These are phyloP conservation scores for Mucor piriformis DNA, from an alignment of 371 early-diverging fungal genomes.

Conservation along the genomic window DNA sequence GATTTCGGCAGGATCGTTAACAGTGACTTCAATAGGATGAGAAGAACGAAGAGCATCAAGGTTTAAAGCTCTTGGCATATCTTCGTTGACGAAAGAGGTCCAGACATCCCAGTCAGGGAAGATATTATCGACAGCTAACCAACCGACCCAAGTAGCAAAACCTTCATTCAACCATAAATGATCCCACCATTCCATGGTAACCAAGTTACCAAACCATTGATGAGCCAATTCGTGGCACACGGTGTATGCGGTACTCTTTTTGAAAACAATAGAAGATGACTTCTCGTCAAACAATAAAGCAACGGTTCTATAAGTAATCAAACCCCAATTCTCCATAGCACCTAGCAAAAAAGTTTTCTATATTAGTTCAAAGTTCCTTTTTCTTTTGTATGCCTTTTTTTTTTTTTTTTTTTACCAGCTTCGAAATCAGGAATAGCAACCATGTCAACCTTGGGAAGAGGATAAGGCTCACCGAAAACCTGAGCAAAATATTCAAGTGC, in stretches of 20 bases:
- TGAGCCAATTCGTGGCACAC: conserved; percentile 95
- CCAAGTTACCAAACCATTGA: conserved; percentile 94
- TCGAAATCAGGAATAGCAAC: conserved; percentile 91
- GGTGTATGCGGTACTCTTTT: conserved; percentile 82
- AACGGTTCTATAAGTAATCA: conserved; percentile 86
- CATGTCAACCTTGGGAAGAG: conserved; percentile 87
- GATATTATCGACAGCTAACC: conserved; percentile 78
- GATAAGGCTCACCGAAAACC: conserved; percentile 85
- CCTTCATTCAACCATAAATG: conserved; percentile 97
- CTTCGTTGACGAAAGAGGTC: conserved; percentile 78
- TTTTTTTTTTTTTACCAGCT: conserved; percentile 45
- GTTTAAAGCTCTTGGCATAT: conserved; percentile 72
- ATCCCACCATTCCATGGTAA: conserved; percentile 87
- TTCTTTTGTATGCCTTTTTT: too few relatives aligned
- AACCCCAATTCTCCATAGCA: conserved; percentile 92
- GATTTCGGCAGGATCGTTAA: conserved; percentile 76
- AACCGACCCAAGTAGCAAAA: conserved; percentile 92
- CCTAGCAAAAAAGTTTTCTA: conserved; percentile 22
- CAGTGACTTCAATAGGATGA: conserved; percentile 89
- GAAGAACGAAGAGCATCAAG: conserved; percentile 78
- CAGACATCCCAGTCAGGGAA: conserved; percentile 82
- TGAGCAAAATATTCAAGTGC: conserved; percentile 81
- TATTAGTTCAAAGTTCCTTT: neutral
- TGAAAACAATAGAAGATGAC: conserved; percentile 67
- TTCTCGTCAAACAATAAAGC: conserved; percentile 77